Percentiles rank a stretch among this genome's conserved stretches.
These are phyloP conservation scores for Pulveroboletus frians DNA, from an alignment of 768 basidiomycete species.

Conservation along the genomic window DNA sequence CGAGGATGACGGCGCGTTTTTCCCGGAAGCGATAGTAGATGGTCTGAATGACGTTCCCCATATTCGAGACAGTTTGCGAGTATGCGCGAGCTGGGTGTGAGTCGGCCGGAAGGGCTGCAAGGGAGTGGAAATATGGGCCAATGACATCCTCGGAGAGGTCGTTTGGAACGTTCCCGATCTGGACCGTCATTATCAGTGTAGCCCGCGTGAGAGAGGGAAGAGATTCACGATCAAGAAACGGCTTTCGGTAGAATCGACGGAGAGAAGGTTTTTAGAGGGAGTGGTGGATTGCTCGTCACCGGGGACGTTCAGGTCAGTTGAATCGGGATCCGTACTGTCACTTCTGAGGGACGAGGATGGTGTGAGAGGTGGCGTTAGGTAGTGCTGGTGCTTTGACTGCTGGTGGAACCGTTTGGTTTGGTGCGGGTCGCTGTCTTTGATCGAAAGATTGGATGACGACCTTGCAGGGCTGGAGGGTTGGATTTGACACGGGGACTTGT, in stretches of 20 bases:
- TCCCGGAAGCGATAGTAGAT: conserved; percentile 50
- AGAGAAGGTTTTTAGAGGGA: conserved; percentile 1
- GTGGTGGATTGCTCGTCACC: conserved; percentile 20
- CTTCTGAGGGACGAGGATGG: conserved; percentile 53
- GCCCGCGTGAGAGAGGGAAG: not conserved
- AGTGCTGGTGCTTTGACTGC: conserved; percentile 28
- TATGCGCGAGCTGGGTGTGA: conserved; percentile 3
- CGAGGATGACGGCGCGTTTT: conserved; percentile 49
- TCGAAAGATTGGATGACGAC: conserved; percentile 6
- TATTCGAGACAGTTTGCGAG: conserved; percentile 8
- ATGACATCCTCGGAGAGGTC: conserved; percentile 29
- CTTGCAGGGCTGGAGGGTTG: conserved; percentile 12
- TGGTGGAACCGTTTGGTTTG: conserved; percentile 16
- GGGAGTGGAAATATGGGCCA: conserved; percentile 26
- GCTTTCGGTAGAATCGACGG: conserved; percentile 20
- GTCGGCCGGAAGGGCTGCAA: conserved; percentile 19
- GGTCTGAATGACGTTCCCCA: conserved; percentile 43
- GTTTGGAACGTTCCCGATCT: conserved; percentile 40
- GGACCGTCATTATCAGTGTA: conserved; percentile 12
- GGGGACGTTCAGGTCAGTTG: conserved; percentile 23
- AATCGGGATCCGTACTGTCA: conserved; percentile 33
- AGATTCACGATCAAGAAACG: conserved; percentile 31
- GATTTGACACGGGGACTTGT: conserved; percentile 18
- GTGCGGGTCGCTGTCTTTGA: conserved; percentile 18
- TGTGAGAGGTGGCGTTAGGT: conserved; percentile 67